Evolutionary conservation across 305 asterid genomes (phyloP), one percentile per base, ranked within the genome.

Genomic region (Rubia balearica): DNA sequence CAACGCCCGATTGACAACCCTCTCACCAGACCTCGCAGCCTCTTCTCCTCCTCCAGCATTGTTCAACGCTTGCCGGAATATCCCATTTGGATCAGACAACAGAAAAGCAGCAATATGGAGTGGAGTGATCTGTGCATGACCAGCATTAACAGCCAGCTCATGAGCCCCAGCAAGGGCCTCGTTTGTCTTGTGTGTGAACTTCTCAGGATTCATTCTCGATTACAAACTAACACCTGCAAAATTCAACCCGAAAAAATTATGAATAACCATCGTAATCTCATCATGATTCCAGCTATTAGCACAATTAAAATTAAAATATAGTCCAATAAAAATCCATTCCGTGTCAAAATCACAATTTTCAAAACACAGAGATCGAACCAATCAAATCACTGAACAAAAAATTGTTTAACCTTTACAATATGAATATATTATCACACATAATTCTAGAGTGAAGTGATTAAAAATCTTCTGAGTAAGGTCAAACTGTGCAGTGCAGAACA

Each of bases 1-100:
- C 84, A 87, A 57, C 0, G 94, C 89, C 67, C 84, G 96, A 65
- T 82, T 85, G 56, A 93, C 81, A 0, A 87, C 90, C 74, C 97
- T 82, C 66, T 84, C 92, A 1, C 73, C 74, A 0, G 91, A 79
- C 0, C 75, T 87, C 3, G 76, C 82, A 61, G 78, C 71, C 60
- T 72, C 78, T 42, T 77, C 78, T 4, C 73, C 61, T 1, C 78
- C 80, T 2, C 78, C 76, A 3, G 76, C 82, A 75, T 66, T 75
- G 22, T 7, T 60, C 40, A 78, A n/a, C 0, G 78, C 82, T 73
- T 78, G 80, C 30, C 80, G 71, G 61, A 81, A 78, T 10, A 81
- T 75, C 45, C 85, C 80, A 65, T 36, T 73, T 14, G 67, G 76
- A 21, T 81, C 82, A 16, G 78, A 55, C 2, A 73, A 33, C 19